A percentile compares a stretch with the other conserved stretches of the same genome.
These are phyloP conservation scores for Claviceps quebecensis DNA, from an alignment of 2,329 filamentous ascomycete species.

Conservation along the genomic window DNA sequence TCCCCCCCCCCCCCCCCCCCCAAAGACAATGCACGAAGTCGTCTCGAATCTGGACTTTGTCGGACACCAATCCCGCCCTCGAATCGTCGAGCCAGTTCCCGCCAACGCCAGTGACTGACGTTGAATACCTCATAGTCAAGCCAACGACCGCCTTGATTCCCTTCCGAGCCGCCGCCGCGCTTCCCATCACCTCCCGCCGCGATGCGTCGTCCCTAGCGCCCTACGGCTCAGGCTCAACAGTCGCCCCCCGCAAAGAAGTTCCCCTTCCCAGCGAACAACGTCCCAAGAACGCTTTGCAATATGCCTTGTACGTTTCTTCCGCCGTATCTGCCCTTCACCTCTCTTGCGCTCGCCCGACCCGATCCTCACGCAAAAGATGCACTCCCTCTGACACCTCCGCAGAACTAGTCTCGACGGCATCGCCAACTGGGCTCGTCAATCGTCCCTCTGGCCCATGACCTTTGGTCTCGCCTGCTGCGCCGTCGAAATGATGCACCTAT, in stretches of 20 bases:
- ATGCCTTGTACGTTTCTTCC: constrained; percentile 56
- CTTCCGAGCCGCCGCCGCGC: constrained; percentile 47
- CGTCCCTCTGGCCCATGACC: constrained; percentile 77
- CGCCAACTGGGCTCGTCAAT: constrained; percentile 72
- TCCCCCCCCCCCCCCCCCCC: too few relatives aligned
- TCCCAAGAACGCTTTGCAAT: constrained; percentile 71
- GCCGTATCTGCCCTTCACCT: neutral
- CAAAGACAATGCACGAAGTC: neutral
- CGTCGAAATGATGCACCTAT: constrained; percentile 87
- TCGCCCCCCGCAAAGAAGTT: constrained; percentile 54
- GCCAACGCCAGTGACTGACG: neutral
- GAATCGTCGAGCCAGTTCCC: too few relatives aligned
- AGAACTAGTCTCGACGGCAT: constrained; percentile 69
- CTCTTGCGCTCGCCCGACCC: neutral
- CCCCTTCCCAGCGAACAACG: constrained; percentile 64
- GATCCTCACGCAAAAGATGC: too few relatives aligned
- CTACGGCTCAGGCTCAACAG: constrained; percentile 36
- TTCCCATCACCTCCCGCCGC: constrained; percentile 45
- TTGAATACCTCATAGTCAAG: constrained; percentile 36
- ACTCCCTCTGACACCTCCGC: neutral
- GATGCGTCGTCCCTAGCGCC: constrained; percentile 45
- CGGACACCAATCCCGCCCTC: too few relatives aligned
- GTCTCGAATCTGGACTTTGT: too few relatives aligned
- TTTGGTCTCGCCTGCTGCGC: constrained; percentile 83
- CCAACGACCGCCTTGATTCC: constrained; percentile 49